These are phyloP conservation scores for Penicillium longicatenatum DNA, from an alignment of 495 filamentous ascomycete genomes.

Conservation along the genomic window DNA sequence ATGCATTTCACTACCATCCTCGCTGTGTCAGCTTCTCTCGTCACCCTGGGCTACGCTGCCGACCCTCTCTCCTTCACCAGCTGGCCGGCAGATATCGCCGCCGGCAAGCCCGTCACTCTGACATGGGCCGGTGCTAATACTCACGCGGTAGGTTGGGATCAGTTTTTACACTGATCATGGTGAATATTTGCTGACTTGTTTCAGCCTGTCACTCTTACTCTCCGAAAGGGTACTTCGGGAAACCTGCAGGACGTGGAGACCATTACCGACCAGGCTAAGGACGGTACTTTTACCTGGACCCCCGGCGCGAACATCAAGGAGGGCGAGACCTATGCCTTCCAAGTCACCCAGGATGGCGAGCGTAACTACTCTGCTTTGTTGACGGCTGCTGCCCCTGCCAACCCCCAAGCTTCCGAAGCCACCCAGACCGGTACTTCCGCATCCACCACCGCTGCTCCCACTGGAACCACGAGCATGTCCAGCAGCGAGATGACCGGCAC, in stretches of 20 bases:
- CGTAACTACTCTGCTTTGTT: constrained; percentile 51
- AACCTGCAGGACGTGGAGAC: constrained; percentile 44
- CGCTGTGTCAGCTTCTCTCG: constrained; percentile 32
- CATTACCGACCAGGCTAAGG: constrained; percentile 38
- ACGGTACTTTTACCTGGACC: constrained; percentile 45
- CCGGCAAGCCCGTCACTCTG: constrained; percentile 43
- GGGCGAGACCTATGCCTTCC: constrained; percentile 47
- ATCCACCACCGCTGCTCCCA: constrained; percentile 9
- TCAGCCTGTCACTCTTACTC: constrained; percentile 45
- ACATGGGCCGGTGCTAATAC: constrained; percentile 42
- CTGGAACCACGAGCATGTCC: constrained; percentile 8
- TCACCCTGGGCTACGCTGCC: constrained; percentile 30
- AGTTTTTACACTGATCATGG: background rate
- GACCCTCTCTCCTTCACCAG: constrained; percentile 45
- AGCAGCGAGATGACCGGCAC: background rate
- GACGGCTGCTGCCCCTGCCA: constrained; percentile 25
- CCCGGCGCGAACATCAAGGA: constrained; percentile 38
- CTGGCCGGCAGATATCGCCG: constrained; percentile 40
- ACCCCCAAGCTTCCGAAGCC: constrained; percentile 8
- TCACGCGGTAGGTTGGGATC: constrained; percentile 15
- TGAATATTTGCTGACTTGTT: background rate
- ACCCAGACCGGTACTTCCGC: constrained; percentile 16
- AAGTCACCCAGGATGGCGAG: constrained; percentile 44
- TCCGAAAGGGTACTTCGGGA: constrained; percentile 43
- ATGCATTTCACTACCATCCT: constrained; percentile 37